phyloP scores from a whole-genome alignment of 306 rosid genomes.

The Ormosia semicastrata region DNA sequence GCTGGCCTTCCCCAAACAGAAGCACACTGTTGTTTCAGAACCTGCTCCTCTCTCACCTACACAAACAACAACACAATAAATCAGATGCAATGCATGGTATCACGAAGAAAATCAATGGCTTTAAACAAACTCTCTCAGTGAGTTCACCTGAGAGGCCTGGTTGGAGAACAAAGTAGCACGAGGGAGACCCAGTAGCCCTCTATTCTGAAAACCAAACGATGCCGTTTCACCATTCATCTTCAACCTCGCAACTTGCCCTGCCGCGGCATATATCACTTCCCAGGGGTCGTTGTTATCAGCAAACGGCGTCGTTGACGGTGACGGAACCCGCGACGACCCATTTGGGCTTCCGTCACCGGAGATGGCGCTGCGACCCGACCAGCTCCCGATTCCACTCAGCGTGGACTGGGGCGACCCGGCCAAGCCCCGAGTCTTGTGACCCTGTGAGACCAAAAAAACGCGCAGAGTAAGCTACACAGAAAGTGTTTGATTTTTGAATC shows the following conservation, averaged over 20 bases:
- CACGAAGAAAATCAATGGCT: neutral
- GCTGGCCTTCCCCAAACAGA: slow-evolving; percentile 37
- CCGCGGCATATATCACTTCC: slow-evolving; percentile 71
- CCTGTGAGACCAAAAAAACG: too few relatives aligned
- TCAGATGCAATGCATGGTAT: too few relatives aligned
- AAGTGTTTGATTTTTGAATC: neutral
- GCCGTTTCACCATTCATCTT: slow-evolving; percentile 35
- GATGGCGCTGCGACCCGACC: slow-evolving; percentile 47
- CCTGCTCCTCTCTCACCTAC: slow-evolving; percentile 33
- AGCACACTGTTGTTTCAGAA: slow-evolving; percentile 32
- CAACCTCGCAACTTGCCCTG: slow-evolving; percentile 75
- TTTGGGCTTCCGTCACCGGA: slow-evolving; percentile 71
- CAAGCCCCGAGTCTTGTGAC: slow-evolving; percentile 6
- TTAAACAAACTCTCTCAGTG: neutral
- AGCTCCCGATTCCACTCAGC: slow-evolving; percentile 65
- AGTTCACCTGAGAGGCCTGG: slow-evolving; percentile 38
- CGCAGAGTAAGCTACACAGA: too few relatives aligned
- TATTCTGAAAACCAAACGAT: slow-evolving; percentile 13
- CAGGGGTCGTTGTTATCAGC: slow-evolving; percentile 49
- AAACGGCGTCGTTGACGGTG: slow-evolving; percentile 71
- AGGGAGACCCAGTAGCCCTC: slow-evolving; percentile 24
- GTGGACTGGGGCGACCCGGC: slow-evolving; percentile 81
- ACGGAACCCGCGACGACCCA: slow-evolving; percentile 59
- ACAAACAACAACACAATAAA: neutral
- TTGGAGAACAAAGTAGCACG: slow-evolving; percentile 21